These are phyloP conservation scores for Diplodia corticola DNA, from an alignment of 2,329 filamentous ascomycete species.

Conservation along the genomic window DNA sequence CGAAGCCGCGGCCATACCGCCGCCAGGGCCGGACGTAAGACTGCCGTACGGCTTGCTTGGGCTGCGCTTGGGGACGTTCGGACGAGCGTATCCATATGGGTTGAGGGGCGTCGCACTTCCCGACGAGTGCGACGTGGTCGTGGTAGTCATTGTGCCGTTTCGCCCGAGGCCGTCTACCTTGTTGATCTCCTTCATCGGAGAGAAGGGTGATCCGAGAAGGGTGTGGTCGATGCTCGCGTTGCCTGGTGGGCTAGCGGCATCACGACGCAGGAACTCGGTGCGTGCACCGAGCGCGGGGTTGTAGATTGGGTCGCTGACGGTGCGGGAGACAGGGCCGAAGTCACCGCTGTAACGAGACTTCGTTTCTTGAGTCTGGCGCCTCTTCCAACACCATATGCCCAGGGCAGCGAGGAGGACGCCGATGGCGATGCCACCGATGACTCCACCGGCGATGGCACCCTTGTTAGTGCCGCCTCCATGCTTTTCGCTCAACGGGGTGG, in stretches of 20 bases:
- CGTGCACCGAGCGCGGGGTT: slow-evolving; percentile 38
- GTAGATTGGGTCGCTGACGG: slow-evolving; percentile 43
- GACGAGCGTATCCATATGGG: slow-evolving; percentile 10
- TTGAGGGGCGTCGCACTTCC: slow-evolving; percentile 10
- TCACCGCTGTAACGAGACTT: slow-evolving; percentile 40
- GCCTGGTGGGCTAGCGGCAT: slow-evolving; percentile 32
- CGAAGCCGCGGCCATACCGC: slow-evolving; percentile 16
- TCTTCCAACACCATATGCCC: slow-evolving; percentile 38
- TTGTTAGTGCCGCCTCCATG: slow-evolving; percentile 4
- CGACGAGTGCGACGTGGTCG: neutral
- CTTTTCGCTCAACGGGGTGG: slow-evolving; percentile 29
- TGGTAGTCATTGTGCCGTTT: slow-evolving; percentile 30
- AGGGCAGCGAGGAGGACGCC: slow-evolving; percentile 36
- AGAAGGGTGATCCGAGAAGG: slow-evolving; percentile 32
- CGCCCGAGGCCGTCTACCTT: slow-evolving; percentile 30
- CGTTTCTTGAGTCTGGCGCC: slow-evolving; percentile 31
- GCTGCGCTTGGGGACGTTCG: neutral
- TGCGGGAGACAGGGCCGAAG: slow-evolving; percentile 40
- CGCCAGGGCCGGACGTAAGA: slow-evolving; percentile 11
- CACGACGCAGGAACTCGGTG: slow-evolving; percentile 40
- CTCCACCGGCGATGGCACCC: slow-evolving; percentile 40
- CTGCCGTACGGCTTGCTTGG: slow-evolving; percentile 20
- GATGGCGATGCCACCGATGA: slow-evolving; percentile 40
- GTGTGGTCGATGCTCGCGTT: slow-evolving; percentile 32
- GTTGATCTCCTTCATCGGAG: slow-evolving; percentile 20